phyloP scores from a whole-genome alignment of 352 stramenopile species.

The Globisporangium nagaii region DNA sequence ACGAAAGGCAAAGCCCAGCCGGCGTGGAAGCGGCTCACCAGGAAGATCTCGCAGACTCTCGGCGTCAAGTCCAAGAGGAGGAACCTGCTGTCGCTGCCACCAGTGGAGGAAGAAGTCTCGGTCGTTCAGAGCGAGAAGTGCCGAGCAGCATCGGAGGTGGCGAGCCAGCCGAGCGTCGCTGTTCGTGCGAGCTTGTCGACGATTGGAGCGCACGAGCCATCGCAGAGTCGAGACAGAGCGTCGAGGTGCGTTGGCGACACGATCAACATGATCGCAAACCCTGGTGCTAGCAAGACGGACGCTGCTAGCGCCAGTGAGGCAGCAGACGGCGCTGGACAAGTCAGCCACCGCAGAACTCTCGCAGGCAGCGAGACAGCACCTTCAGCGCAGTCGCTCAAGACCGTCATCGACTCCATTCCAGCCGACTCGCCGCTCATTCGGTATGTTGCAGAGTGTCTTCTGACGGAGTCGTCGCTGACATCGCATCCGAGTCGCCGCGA shows the following conservation, averaged over 20 bases:
- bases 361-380: background rate
- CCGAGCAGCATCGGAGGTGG: background rate
- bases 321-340: background rate
- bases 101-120: background rate
- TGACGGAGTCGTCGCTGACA: background rate
- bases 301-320: background rate
- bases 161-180: background rate
- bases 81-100: background rate
- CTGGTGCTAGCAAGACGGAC: background rate
- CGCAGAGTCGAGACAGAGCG: too few species aligned
- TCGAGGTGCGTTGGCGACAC: too few species aligned
- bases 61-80: background rate
- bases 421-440: constrained; percentile 11
- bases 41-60: constrained; percentile 7
- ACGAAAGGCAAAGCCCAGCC: background rate
- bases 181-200: background rate
- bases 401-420: constrained; percentile 8
- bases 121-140: background rate
- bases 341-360: background rate
- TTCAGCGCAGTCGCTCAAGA: background rate
- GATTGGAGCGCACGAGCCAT: too few species aligned
- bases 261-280: too few species aligned
- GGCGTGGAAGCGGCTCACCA: constrained; percentile 10
- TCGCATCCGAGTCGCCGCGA: background rate
- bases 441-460: constrained; percentile 14